Evolutionary conservation across 148 eudicot genomes (phyloP), one percentile per base, ranked within the genome.

Genomic region (Vaccinium corymbosum): DNA sequence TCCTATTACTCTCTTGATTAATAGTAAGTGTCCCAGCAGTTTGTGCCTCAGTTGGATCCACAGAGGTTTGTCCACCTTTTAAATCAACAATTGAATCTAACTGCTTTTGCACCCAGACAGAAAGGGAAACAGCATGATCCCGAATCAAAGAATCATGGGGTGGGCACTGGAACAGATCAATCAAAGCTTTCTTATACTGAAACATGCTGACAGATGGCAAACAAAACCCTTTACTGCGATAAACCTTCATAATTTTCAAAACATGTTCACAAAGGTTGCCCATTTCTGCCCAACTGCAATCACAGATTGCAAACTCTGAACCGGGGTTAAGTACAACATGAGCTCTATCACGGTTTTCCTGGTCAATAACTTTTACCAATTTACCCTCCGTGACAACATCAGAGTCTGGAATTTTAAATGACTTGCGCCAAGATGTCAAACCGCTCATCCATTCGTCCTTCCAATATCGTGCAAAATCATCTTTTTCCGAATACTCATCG

Each of bases 231-330:
- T 83, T 93, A 80, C 80, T 83, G 6, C 88, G 93, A 76, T 42
- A 91, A 71, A 92, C 83, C 89, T 86, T 87, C 56, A 90, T 91
- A 49, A 79, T 87, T 85, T 93, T 93, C 55, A 94, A 88, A 35
- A 92, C 89, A 87, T 97, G 99, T 89, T 97, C 99, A 78, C 99
- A 94, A 76, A 97, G 85, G 85, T 93, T 86, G 68, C 98, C 98
- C 85, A 61, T 86, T 81, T 91, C 89, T 4, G 97, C 93, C 84
- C 86, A 82, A 74, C 86, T 80, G 89, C 98, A 95, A 86, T 90
- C 89, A 78, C 98, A 93, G 42, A 94, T 84, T 71, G 94, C 89
- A 81, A 90, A 93, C 56, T 92, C 94, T 75, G 98, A 93, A 73
- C 93, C 95, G 27, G 98, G 93, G 87, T 97, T 94, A 73, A 85